Conservation (phyloP, 1,284 basidiomycete genomes). For the Ustilago shanxiensis region DNA sequence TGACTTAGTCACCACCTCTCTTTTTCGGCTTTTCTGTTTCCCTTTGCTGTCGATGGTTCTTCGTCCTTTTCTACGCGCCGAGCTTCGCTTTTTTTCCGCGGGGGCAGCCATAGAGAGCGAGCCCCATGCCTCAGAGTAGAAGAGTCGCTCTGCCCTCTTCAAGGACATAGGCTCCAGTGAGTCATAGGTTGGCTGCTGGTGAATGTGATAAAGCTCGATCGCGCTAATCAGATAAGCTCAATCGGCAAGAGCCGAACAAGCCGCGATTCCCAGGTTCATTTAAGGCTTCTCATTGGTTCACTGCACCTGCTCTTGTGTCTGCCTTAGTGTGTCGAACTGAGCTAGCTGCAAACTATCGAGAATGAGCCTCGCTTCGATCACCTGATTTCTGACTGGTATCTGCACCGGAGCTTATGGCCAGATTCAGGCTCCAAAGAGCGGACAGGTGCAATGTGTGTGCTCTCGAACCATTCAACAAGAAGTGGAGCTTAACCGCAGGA, state of each 20-base stretch:
- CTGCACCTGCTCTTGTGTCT: background rate
- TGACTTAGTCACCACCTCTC: background rate
- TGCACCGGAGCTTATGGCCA: too few relatives aligned
- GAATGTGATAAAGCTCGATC: slow-evolving; percentile 5
- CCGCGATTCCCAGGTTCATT: background rate
- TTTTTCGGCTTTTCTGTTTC: background rate
- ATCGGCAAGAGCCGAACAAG: slow-evolving; percentile 2
- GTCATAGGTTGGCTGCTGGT: background rate
- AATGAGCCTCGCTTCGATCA: background rate
- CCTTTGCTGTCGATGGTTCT: background rate
- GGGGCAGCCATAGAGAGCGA: background rate
- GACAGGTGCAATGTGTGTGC: background rate
- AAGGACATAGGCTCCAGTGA: slow-evolving; percentile 15
- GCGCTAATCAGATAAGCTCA: slow-evolving; percentile 35
- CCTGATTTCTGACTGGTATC: too few relatives aligned
- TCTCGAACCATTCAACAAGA: background rate
- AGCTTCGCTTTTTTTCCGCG: background rate
- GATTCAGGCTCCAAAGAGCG: too few relatives aligned
- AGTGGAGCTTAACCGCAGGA: too few relatives aligned
- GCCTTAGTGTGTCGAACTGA: background rate
- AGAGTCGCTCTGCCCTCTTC: background rate
- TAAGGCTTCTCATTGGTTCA: slow-evolving; percentile 9
- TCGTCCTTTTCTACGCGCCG: background rate
- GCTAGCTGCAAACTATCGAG: too few relatives aligned
- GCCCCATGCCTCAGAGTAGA: slow-evolving; percentile 18